Conservation (phyloP, 1,284 basidiomycete species). For the Boletus semigastroideus region DNA sequence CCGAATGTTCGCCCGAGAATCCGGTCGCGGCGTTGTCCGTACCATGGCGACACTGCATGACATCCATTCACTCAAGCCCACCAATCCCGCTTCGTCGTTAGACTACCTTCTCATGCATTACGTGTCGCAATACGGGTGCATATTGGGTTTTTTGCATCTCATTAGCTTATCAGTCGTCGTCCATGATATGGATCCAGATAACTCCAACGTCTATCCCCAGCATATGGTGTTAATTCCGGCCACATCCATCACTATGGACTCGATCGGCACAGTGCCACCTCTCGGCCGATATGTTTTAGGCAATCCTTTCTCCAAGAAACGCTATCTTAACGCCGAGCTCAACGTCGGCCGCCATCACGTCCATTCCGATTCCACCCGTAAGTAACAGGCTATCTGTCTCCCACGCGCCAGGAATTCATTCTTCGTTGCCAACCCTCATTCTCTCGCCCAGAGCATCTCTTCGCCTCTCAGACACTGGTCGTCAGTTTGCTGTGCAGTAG, state of each 20-base stretch:
- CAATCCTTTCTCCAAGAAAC: neutral
- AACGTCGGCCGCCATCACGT: neutral
- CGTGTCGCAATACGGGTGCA: neutral
- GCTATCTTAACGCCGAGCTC: neutral
- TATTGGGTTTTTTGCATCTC: neutral
- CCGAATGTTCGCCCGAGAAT: neutral
- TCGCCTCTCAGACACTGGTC: neutral
- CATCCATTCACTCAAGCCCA: neutral
- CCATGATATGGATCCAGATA: no score
- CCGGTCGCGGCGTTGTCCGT: neutral
- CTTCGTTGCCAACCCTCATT: neutral
- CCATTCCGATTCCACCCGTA: conserved; percentile 13
- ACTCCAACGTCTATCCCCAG: neutral
- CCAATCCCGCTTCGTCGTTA: neutral
- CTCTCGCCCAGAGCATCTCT: neutral
- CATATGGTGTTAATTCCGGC: neutral
- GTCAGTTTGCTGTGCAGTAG: neutral
- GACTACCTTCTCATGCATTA: neutral
- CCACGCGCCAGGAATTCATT: neutral
- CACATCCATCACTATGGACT: no score
- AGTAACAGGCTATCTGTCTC: neutral
- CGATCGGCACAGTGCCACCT: neutral
- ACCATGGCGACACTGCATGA: neutral
- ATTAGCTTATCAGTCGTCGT: no score
- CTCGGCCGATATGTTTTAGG: conserved; percentile 1